phyloP scores from a whole-genome alignment of 2,329 filamentous ascomycete genomes.

The Calonectria honghensis region DNA sequence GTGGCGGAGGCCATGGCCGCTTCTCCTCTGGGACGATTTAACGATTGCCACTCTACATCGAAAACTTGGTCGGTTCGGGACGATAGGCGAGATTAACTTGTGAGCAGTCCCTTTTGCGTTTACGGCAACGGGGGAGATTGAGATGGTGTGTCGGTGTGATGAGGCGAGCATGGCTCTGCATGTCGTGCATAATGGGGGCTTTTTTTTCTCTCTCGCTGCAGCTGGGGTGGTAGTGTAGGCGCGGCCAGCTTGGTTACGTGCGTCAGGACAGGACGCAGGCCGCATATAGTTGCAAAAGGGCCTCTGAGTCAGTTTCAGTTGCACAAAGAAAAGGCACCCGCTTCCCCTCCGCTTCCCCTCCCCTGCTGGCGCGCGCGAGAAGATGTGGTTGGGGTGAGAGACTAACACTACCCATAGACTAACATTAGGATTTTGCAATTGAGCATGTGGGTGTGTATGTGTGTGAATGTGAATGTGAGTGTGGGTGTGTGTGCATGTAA shows the following conservation, averaged over 20 bases:
- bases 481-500: background rate
- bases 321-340: background rate
- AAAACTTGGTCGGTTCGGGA: constrained; percentile 19
- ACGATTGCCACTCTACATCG: constrained; percentile 14
- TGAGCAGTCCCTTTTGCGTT: constrained; percentile 23
- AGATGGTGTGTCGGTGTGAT: constrained; percentile 27
- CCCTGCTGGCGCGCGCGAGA: constrained; percentile 7
- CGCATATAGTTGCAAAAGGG: constrained; percentile 19
- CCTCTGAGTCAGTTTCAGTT: constrained; percentile 22
- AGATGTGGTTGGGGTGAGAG: constrained; percentile 9
- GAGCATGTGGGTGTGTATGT: constrained; percentile 1
- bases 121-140: constrained; percentile 2
- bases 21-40: background rate
- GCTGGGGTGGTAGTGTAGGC: constrained; percentile 12
- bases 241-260: constrained; percentile 14
- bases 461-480: background rate
- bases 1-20: background rate
- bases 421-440: background rate
- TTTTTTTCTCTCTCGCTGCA: background rate
- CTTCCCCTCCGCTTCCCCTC: background rate
- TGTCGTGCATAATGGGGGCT: constrained; percentile 23
- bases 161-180: constrained; percentile 25
- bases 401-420: background rate
- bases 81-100: constrained; percentile 30
- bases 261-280: constrained; percentile 13